phyloP scores from a whole-genome alignment of 768 basidiomycete species.

The Gautieria morchelliformis region DNA sequence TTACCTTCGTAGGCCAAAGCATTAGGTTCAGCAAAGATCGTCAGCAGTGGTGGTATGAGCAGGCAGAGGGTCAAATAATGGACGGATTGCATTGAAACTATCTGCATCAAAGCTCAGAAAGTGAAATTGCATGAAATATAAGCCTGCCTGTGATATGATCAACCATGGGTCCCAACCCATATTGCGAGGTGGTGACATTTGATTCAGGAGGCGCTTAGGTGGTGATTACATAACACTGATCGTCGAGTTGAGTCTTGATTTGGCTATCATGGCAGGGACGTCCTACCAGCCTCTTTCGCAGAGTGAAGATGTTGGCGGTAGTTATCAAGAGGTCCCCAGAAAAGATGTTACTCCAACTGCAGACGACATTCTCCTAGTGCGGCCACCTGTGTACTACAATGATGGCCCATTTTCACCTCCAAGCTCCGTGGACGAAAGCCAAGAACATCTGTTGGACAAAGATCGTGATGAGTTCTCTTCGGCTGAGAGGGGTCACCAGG shows the following conservation, averaged over 20 bases:
- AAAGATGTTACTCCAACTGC: neutral
- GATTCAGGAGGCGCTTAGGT: neutral
- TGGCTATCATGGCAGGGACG: conserved; percentile 17
- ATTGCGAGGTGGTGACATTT: conserved; percentile 29
- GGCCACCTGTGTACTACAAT: conserved; percentile 49
- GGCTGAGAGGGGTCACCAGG: conserved; percentile 19
- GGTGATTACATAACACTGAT: neutral
- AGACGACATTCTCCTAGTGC: conserved; percentile 11
- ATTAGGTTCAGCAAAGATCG: conserved; percentile 61
- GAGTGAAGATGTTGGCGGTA: conserved; percentile 17
- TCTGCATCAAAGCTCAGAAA: conserved; percentile 36
- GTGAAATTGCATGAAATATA: neutral
- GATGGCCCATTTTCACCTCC: conserved; percentile 72
- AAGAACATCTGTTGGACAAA: conserved; percentile 44
- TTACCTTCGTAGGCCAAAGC: conserved; percentile 61
- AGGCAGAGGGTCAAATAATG: conserved; percentile 88
- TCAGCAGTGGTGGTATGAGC: conserved; percentile 71
- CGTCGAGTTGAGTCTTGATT: neutral
- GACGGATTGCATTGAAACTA: conserved; percentile 84
- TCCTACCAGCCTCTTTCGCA: conserved; percentile 23
- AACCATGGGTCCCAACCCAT: conserved; percentile 84
- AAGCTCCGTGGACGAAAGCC: conserved; percentile 64
- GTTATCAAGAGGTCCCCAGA: conserved; percentile 10
- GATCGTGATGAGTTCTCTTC: conserved; percentile 17
- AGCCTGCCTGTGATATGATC: conserved; percentile 71